These are phyloP conservation scores for Pseudocercospora pini-densiflorae DNA, from an alignment of 2,329 filamentous ascomycete genomes.

Conservation along the genomic window DNA sequence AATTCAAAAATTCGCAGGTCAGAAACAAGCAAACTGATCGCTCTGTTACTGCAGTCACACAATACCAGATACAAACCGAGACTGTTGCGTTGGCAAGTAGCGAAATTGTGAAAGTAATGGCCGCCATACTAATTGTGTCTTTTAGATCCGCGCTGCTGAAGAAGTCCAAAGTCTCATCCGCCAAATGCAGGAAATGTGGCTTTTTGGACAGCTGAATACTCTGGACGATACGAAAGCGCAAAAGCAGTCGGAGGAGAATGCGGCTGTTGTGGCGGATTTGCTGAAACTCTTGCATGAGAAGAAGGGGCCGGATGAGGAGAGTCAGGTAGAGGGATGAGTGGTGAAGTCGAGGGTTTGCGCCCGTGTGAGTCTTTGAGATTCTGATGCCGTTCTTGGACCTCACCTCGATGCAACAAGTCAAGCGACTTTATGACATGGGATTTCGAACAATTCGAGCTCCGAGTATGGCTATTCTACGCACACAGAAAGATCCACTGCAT, in stretches of 20 bases:
- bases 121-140: slow-evolving; percentile 3
- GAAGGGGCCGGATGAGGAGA: too few relatives aligned
- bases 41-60: slow-evolving; percentile 60
- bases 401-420: background rate
- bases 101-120: background rate
- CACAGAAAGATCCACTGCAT: too few relatives aligned
- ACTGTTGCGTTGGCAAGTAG: slow-evolving; percentile 58
- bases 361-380: background rate
- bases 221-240: slow-evolving; percentile 50
- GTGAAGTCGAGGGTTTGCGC: background rate
- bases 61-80: slow-evolving; percentile 63
- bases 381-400: background rate
- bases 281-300: slow-evolving; percentile 36
- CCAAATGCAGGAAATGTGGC: slow-evolving; percentile 68
- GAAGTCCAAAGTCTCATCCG: slow-evolving; percentile 65
- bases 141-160: slow-evolving; percentile 64
- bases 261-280: slow-evolving; percentile 51
- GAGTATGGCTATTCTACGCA: too few relatives aligned
- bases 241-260: slow-evolving; percentile 51
- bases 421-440: too few relatives aligned
- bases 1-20: slow-evolving; percentile 41
- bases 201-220: slow-evolving; percentile 67
- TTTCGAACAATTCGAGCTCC: too few relatives aligned
- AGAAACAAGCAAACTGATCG: slow-evolving; percentile 54
- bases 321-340: background rate